Conservation (phyloP, 805 yeast genomes). For the Sugiyamaella boreocaroliniensis region DNA sequence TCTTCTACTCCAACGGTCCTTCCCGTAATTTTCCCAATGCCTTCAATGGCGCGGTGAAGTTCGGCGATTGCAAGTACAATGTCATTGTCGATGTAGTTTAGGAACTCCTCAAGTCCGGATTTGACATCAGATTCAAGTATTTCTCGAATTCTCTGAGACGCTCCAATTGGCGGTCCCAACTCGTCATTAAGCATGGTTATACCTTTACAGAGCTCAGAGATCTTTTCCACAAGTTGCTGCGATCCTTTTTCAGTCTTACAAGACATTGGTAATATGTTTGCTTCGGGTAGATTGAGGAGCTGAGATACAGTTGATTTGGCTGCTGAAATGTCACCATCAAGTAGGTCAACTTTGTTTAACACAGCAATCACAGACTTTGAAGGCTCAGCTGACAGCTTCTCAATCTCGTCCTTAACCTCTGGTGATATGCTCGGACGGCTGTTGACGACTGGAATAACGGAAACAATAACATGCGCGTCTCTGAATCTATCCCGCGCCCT, state of each 20-base stretch:
- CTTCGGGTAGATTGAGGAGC: constrained; percentile 14
- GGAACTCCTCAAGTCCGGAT: constrained; percentile 63
- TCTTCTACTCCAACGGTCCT: constrained; percentile 85
- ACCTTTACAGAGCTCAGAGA: constrained; percentile 43
- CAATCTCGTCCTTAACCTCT: neutral
- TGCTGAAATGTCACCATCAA: neutral
- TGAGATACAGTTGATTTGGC: constrained; percentile 1
- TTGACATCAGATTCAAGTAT: constrained; percentile 69
- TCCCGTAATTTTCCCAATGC: constrained; percentile 90
- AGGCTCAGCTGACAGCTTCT: neutral
- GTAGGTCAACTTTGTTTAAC: constrained; percentile 30
- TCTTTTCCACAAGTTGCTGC: constrained; percentile 34
- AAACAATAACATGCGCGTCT: constrained; percentile 61
- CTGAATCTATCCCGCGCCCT: constrained; percentile 59
- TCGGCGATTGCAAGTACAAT: constrained; percentile 77
- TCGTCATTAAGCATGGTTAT: constrained; percentile 38
- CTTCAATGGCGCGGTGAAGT: constrained; percentile 65
- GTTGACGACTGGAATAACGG: constrained; percentile 35
- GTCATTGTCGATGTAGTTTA: constrained; percentile 37
- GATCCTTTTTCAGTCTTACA: constrained; percentile 58
- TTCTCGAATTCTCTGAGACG: constrained; percentile 72
- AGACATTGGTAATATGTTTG: constrained; percentile 40
- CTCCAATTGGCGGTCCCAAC: constrained; percentile 51
- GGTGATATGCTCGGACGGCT: neutral
- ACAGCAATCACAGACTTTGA: constrained; percentile 25